Evolutionary conservation across 164 flowering plant genomes (phyloP), one percentile per base, ranked within the genome.

Genomic region (Vitis amurensis): DNA sequence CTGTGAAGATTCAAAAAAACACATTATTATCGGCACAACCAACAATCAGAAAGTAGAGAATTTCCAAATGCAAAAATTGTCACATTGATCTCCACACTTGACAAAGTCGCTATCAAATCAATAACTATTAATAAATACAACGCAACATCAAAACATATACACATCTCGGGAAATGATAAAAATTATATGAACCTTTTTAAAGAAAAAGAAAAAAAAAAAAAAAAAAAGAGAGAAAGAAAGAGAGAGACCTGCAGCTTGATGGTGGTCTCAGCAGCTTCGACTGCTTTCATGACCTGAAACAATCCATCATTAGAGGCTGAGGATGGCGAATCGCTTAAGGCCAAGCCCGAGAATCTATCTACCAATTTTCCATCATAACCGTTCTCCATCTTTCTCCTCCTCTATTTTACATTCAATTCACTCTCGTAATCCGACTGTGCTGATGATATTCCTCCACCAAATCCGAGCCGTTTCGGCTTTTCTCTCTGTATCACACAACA

Each of bases 201-300:
- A 23, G 27, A 23, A 23, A 23, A 23, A 31, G 4, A 29, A 52
- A 11, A n/a, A 53, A 13, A 16, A 27, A 11, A n/a, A n/a, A n/a
- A 59, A 66, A 10, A 30, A 66, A 2, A 17, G 3, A 17, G 64
- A 71, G 27, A 37, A 58, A 13, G 51, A 11, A 37, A 23, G n/a
- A 55, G 62, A 30, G 15, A 55, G 23, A 88, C 97, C 92, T 88
- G 97, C 61, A 87, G 88, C 59, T 79, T 87, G 71, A 92, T 90
- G 50, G 91, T 85, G 62, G 81, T 86, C 75, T 90, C 94, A 3
- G 97, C 97, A 55, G 89, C 93, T 77, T 92, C 94, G 5, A 92
- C 94, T 23, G 97, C 97, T 73, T 92, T 88, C 87, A 85, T 86
- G 53, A 92, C 90, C 89, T 90, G 94, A 78, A 87, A 80, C 68